These are phyloP conservation scores for Artemisia argyi DNA, from an alignment of 129 eudicot species.

Conservation along the genomic window DNA sequence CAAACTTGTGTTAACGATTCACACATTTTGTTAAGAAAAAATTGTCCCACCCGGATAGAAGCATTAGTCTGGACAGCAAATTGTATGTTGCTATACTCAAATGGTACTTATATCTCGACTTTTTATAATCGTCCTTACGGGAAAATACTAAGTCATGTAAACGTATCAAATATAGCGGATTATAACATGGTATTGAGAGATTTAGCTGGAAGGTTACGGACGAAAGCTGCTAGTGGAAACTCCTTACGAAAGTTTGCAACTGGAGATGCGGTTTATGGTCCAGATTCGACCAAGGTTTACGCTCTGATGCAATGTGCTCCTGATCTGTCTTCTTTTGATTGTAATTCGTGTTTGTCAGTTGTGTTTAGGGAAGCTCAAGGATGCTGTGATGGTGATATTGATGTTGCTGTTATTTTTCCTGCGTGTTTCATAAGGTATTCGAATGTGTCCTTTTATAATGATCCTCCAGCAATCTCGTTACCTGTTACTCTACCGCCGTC, in stretches of 20 bases:
- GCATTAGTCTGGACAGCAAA: slow-evolving; percentile 20
- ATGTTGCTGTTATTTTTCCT: not conserved
- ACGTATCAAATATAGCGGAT: not conserved
- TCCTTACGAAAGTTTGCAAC: slow-evolving; percentile 22
- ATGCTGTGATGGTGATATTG: slow-evolving; percentile 10
- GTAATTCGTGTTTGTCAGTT: slow-evolving; percentile 22
- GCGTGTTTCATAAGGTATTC: slow-evolving; percentile 27
- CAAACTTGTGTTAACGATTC: slow-evolving; percentile 20
- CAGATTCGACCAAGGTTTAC: not conserved
- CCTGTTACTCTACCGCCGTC: slow-evolving; percentile 16
- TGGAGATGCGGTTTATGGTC: slow-evolving; percentile 1
- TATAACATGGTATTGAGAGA: not conserved
- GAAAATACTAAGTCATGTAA: not conserved
- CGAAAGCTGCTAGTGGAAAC: slow-evolving; percentile 12
- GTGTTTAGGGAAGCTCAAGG: slow-evolving; percentile 23
- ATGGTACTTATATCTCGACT: slow-evolving; percentile 9
- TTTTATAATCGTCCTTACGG: not conserved
- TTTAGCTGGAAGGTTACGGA: slow-evolving; percentile 18
- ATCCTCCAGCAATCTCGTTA: slow-evolving; percentile 1
- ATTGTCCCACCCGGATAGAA: not conserved
- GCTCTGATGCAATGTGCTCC: slow-evolving; percentile 9
- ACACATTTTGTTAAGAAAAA: not conserved
- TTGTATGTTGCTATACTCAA: slow-evolving; percentile 34
- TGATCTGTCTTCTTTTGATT: slow-evolving; percentile 18
- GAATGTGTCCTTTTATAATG: slow-evolving; percentile 29